Evolutionary conservation across 345 rosid genomes (phyloP).

Genomic region (Eucalyptus curtisii): DNA sequence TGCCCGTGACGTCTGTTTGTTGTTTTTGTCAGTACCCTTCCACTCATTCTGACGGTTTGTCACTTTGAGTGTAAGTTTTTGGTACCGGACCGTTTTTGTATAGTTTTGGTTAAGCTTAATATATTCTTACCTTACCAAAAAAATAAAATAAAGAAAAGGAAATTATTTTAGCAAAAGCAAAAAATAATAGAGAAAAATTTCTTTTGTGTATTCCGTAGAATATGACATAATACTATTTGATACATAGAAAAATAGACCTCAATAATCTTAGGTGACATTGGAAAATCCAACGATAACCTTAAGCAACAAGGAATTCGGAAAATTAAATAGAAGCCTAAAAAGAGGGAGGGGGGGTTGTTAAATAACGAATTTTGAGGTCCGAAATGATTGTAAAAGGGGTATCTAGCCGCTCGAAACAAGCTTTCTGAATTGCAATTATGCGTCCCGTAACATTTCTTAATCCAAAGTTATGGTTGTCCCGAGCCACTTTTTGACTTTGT

Average conservation of each 20-base stretch:
- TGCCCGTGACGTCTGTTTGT: too few relatives aligned
- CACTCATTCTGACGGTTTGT: too few relatives aligned
- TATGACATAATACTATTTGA: not conserved
- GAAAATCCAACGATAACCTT: not conserved
- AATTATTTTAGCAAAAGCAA: not conserved
- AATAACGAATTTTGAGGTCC: not conserved
- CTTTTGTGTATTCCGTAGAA: not conserved
- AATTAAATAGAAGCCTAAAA: not conserved
- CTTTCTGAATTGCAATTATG: not conserved
- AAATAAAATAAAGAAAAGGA: not conserved
- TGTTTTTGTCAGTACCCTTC: too few relatives aligned
- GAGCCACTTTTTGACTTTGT: not conserved
- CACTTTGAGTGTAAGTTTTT: too few relatives aligned
- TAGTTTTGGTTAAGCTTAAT: too few relatives aligned
- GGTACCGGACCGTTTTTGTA: too few relatives aligned
- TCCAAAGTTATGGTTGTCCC: not conserved
- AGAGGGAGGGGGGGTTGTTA: fast-evolving
- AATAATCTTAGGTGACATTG: not conserved
- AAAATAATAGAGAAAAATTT: not conserved
- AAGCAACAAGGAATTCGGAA: not conserved
- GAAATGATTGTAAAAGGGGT: not conserved
- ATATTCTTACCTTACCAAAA: too few relatives aligned
- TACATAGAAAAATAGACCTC: not conserved
- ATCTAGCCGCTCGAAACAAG: not conserved
- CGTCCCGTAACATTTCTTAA: not conserved